Evolutionary conservation across 2,329 filamentous ascomycete genomes (phyloP).

Genomic region (Ophiobolus disseminans): DNA sequence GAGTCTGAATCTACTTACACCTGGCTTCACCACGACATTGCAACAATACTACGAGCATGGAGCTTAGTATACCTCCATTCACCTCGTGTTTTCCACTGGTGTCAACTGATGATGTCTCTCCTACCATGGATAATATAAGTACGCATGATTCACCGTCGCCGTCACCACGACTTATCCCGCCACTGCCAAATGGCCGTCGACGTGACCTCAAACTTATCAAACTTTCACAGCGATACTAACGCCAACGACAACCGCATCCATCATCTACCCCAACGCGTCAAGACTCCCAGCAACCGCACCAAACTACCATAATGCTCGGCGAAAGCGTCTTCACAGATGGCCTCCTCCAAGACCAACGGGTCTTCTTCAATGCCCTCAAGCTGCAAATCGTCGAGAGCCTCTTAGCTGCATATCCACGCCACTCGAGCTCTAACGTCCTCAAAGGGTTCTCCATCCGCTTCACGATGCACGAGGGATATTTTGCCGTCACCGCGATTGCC

Average conservation of each 20-base stretch:
- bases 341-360: neutral
- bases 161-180: neutral
- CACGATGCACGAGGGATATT: neutral
- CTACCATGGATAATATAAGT: neutral
- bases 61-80: too few species aligned
- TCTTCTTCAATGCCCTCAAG: neutral
- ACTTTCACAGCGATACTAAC: neutral
- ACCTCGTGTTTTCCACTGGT: neutral
- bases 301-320: neutral
- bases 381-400: neutral
- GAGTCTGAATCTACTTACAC: too few species aligned
- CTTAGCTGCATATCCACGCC: neutral
- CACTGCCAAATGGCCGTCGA: neutral
- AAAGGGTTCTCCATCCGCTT: constrained; percentile 1
- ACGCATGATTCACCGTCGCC: neutral
- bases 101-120: neutral
- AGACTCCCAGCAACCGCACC: neutral
- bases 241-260: too few species aligned
- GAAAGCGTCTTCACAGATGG: neutral
- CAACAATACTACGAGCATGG: too few species aligned
- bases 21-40: too few species aligned
- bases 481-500: neutral
- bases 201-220: neutral
- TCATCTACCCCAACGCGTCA: too few species aligned
- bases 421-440: neutral